Conservation (phyloP, 2,329 filamentous ascomycete genomes). For the Aspergillus calidoustus region DNA sequence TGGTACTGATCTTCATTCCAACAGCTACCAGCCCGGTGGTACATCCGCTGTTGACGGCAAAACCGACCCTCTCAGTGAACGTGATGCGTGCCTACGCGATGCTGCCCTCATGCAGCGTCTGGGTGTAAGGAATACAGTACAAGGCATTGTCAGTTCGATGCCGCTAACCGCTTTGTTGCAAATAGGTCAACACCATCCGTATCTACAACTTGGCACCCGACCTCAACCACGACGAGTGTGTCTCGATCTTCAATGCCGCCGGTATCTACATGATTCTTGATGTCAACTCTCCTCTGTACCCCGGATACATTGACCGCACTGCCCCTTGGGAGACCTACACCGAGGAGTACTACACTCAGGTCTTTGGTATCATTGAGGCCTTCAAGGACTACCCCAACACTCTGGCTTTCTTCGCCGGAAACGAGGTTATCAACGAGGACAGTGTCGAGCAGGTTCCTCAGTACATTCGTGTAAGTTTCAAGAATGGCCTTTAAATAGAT, state of each 20-base stretch:
- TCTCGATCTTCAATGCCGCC: conserved; percentile 67
- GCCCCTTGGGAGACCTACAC: conserved; percentile 62
- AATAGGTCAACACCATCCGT: conserved; percentile 64
- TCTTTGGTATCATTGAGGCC: conserved; percentile 67
- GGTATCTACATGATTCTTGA: conserved; percentile 71
- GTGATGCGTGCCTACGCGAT: conserved; percentile 64
- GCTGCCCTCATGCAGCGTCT: conserved; percentile 66
- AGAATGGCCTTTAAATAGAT: background rate
- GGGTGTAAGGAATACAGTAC: conserved; percentile 49
- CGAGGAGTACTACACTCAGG: conserved; percentile 59
- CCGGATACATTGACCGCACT: conserved; percentile 61
- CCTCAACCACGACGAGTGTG: conserved; percentile 65
- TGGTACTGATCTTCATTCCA: conserved; percentile 24
- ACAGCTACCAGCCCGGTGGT: conserved; percentile 66
- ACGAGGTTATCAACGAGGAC: conserved; percentile 70
- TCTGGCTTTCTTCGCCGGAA: conserved; percentile 69
- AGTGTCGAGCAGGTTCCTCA: conserved; percentile 58
- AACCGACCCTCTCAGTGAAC: conserved; percentile 62
- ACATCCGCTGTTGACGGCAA: conserved; percentile 60
- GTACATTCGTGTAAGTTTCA: conserved; percentile 57
- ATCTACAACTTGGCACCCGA: conserved; percentile 67
- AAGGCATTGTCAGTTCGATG: no score
- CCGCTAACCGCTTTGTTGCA: conserved; percentile 1
- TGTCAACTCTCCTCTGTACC: conserved; percentile 64
- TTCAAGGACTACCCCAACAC: conserved; percentile 71